Conservation (phyloP, 129 eudicot species). For the Artemisia annua region DNA sequence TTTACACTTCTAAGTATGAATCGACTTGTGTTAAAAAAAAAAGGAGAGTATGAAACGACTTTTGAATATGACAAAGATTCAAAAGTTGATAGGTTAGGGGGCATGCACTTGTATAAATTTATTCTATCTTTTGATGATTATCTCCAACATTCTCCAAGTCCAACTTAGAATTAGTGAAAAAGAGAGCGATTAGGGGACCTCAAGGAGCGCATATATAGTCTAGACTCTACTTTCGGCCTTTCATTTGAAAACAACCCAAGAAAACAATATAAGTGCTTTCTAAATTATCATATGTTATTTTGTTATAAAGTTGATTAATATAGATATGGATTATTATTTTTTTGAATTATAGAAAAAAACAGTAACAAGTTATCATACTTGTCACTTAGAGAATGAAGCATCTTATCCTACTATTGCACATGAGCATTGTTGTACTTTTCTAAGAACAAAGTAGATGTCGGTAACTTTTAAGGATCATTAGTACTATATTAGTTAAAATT, state of each 20-base stretch:
- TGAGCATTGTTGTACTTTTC: neutral
- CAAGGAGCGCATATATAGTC: conserved; percentile 32
- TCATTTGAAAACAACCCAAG: conserved; percentile 20
- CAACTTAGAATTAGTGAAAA: conserved; percentile 38
- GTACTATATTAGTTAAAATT: neutral
- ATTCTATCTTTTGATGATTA: conserved; percentile 21
- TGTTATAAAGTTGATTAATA: neutral
- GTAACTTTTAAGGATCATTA: conserved; percentile 10
- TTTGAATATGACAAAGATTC: no score
- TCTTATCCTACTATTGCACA: no score
- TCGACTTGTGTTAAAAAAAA: no score
- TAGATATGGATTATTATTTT: no score
- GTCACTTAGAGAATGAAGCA: no score
- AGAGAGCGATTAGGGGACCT: conserved; percentile 38
- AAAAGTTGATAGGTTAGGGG: neutral
- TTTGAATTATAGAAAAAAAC: no score
- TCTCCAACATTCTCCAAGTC: conserved; percentile 37
- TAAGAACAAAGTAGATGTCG: no score
- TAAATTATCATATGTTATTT: neutral
- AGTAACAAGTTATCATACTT: no score
- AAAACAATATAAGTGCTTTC: no score
- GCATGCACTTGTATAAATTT: conserved; percentile 31
- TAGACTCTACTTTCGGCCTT: conserved; percentile 38
- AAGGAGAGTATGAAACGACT: no score
- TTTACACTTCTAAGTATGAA: no score